Percentiles rank a stretch among this genome's conserved stretches.
These are phyloP conservation scores for Sphaerulina vaccinii DNA, from an alignment of 2,329 filamentous ascomycete species.

Conservation along the genomic window DNA sequence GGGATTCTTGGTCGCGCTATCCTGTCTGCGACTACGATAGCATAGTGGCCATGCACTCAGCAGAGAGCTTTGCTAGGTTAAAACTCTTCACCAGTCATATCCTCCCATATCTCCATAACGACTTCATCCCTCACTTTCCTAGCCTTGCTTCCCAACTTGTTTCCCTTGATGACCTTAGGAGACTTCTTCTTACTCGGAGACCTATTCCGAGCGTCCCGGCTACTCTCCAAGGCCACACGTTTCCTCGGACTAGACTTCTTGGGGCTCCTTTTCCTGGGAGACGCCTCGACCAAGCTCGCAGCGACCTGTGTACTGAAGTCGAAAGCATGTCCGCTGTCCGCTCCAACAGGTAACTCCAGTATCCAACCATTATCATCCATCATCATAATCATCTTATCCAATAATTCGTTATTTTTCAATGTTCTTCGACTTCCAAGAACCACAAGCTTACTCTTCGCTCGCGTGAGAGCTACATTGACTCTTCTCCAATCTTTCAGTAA, in stretches of 20 bases:
- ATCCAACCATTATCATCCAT: conserved; percentile 80
- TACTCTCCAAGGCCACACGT: conserved; percentile 9
- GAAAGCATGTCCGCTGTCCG: conserved; percentile 28
- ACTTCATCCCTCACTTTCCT: conserved; percentile 28
- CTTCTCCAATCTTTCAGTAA: conserved; percentile 86
- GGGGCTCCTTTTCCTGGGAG: conserved; percentile 8
- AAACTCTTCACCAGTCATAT: conserved; percentile 31
- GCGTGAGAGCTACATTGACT: conserved; percentile 93
- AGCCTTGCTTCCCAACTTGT: conserved; percentile 17
- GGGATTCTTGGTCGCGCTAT: no score
- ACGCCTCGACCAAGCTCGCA: conserved; percentile 7
- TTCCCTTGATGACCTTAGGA: conserved; percentile 11
- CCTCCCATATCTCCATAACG: conserved; percentile 33
- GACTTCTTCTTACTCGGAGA: conserved; percentile 10
- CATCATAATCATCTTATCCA: conserved; percentile 71
- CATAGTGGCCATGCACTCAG: no score
- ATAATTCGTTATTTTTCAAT: conserved; percentile 68
- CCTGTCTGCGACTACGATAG: no score
- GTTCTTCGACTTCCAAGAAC: conserved; percentile 82
- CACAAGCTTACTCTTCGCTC: conserved; percentile 87
- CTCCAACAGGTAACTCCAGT: conserved; percentile 58
- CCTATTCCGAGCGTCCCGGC: conserved; percentile 14
- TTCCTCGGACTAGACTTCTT: neutral
- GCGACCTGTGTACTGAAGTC: conserved; percentile 29
- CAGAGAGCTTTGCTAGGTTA: conserved; percentile 2